These are phyloP conservation scores for Collybiopsis confluens DNA, from an alignment of 768 basidiomycete genomes.

Conservation along the genomic window DNA sequence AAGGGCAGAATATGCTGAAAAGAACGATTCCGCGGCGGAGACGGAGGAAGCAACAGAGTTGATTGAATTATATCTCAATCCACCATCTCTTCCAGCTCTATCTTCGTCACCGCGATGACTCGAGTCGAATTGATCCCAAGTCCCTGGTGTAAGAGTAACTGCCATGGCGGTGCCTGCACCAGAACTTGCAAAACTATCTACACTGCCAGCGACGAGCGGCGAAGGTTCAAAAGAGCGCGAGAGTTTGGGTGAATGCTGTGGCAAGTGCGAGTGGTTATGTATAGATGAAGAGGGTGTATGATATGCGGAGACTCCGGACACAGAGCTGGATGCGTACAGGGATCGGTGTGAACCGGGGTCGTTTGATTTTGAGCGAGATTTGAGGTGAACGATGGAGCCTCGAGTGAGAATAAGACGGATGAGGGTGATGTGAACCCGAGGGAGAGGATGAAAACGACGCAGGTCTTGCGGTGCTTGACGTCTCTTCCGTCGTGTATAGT, in stretches of 20 bases:
- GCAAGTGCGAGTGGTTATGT: constrained; percentile 58
- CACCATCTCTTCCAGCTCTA: neutral
- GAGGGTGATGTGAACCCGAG: constrained; percentile 11
- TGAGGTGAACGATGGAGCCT: neutral
- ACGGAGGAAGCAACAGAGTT: neutral
- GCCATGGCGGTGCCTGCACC: neutral
- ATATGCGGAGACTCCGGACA: constrained; percentile 56
- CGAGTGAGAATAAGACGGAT: constrained; percentile 8
- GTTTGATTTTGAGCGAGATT: constrained; percentile 3
- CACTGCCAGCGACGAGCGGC: neutral
- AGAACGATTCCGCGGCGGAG: constrained; percentile 1
- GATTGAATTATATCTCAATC: neutral
- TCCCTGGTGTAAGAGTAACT: neutral
- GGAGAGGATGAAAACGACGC: constrained; percentile 18
- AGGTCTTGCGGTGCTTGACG: constrained; percentile 10
- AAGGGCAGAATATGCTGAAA: constrained; percentile 1
- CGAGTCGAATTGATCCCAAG: neutral
- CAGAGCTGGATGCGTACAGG: neutral
- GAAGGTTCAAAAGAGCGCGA: constrained; percentile 16
- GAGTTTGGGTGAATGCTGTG: constrained; percentile 55
- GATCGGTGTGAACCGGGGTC: neutral
- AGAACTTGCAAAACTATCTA: neutral
- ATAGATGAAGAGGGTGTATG: constrained; percentile 81
- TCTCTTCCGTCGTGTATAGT: neutral
- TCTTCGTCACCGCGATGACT: neutral